These are phyloP conservation scores for Amyloporia xantha DNA, from an alignment of 768 basidiomycete genomes.

Conservation along the genomic window DNA sequence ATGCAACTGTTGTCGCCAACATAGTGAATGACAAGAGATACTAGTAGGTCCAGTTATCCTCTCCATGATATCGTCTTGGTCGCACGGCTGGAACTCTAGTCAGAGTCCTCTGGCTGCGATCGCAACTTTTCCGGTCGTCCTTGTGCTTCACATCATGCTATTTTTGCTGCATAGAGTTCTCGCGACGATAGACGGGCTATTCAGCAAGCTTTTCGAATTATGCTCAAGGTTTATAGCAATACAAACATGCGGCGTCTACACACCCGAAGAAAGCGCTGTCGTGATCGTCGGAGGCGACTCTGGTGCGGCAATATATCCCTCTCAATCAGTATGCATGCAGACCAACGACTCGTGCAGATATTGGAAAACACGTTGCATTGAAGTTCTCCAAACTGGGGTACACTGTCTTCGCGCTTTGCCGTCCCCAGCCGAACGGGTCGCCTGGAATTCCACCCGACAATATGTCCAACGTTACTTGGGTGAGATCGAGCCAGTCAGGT, in stretches of 20 bases:
- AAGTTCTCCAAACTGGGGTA: slow-evolving; percentile 28
- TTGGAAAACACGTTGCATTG: slow-evolving; percentile 24
- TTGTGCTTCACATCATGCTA: too few relatives aligned
- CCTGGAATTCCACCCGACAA: too few relatives aligned
- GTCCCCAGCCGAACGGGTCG: too few relatives aligned
- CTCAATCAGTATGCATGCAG: too few relatives aligned
- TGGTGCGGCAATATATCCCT: too few relatives aligned
- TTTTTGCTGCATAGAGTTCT: neutral
- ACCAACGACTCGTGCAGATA: slow-evolving; percentile 16
- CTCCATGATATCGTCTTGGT: too few relatives aligned
- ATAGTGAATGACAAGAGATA: too few relatives aligned
- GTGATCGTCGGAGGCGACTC: slow-evolving; percentile 26
- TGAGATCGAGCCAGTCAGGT: neutral
- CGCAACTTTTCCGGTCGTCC: too few relatives aligned
- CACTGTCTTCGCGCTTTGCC: slow-evolving; percentile 27
- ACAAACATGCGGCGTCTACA: slow-evolving; percentile 19
- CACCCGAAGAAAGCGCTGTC: slow-evolving; percentile 23
- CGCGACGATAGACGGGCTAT: neutral
- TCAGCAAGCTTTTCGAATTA: neutral
- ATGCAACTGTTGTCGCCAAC: too few relatives aligned
- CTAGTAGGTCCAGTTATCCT: too few relatives aligned
- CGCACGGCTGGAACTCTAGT: too few relatives aligned
- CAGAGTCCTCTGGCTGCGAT: too few relatives aligned
- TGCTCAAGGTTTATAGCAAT: slow-evolving; percentile 3
- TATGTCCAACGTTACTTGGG: neutral